Percentiles rank a stretch among this genome's conserved stretches.
These are phyloP conservation scores for Closterium sp. DNA, from an alignment of 139 green algal genomes.

Conservation along the genomic window DNA sequence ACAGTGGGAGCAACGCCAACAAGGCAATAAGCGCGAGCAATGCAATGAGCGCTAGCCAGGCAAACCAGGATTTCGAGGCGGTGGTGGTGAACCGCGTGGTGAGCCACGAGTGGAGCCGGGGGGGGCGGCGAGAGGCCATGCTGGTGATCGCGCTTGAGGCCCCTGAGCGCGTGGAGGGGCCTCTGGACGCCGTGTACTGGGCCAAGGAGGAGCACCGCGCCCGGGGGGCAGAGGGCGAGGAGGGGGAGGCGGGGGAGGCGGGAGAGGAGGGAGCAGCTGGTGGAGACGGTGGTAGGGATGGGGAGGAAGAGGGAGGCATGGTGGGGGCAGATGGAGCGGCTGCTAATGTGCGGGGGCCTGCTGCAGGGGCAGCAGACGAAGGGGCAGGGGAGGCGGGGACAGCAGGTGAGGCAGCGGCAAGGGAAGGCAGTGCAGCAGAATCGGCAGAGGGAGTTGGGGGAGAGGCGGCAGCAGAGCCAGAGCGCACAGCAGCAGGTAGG, in stretches of 20 bases:
- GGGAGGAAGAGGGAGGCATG: neutral
- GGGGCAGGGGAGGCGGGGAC: neutral
- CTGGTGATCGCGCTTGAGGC: slow-evolving; percentile 1
- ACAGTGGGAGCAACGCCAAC: neutral
- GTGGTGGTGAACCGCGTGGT: no score
- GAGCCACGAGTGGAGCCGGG: neutral
- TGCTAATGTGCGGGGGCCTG: no score
- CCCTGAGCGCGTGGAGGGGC: neutral
- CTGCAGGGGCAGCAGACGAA: no score
- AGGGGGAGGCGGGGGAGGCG: neutral
- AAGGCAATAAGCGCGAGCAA: neutral
- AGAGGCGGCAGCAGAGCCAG: neutral
- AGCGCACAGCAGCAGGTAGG: neutral
- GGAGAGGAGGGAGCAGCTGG: neutral
- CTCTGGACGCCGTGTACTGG: neutral
- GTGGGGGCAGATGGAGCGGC: neutral
- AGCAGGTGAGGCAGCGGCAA: neutral
- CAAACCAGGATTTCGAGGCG: no score
- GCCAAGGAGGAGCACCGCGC: neutral
- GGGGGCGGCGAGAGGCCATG: neutral
- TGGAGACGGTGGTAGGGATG: neutral
- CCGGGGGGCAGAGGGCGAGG: neutral
- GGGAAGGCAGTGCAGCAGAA: neutral
- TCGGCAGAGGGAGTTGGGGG: neutral
- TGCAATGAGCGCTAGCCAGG: no score